Evolutionary conservation across 2,329 filamentous ascomycete species (phyloP).

Genomic region (Aspergillus tanneri): DNA sequence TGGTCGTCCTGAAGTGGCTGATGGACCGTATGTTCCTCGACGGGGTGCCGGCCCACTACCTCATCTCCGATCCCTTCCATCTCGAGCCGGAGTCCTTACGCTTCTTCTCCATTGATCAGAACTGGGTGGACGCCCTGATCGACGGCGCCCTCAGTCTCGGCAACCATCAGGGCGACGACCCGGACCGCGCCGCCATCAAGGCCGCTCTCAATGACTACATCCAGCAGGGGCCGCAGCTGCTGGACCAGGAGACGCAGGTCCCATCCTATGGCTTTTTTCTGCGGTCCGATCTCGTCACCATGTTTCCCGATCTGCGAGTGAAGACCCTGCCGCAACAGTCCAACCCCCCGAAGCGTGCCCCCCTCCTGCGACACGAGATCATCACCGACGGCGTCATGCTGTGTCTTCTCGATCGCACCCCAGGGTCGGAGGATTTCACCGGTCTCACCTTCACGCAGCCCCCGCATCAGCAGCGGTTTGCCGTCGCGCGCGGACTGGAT

Average conservation of each 20-base stretch:
- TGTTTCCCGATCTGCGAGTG: conserved; percentile 42
- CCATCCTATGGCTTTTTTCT: conserved; percentile 44
- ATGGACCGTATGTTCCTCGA: conserved; percentile 40
- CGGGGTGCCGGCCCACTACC: conserved; percentile 43
- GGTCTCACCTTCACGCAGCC: not conserved
- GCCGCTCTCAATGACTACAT: conserved; percentile 36
- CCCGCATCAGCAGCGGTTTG: not conserved
- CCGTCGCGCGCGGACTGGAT: not conserved
- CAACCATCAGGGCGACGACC: conserved; percentile 38
- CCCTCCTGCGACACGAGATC: conserved; percentile 29
- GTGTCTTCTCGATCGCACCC: conserved; percentile 16
- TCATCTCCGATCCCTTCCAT: conserved; percentile 41
- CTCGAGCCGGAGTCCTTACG: conserved; percentile 42
- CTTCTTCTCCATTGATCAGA: conserved; percentile 48
- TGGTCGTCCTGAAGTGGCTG: conserved; percentile 37
- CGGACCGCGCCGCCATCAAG: conserved; percentile 34
- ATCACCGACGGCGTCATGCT: conserved; percentile 35
- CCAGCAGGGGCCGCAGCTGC: conserved; percentile 7
- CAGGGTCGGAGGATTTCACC: not conserved
- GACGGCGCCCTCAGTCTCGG: conserved; percentile 47
- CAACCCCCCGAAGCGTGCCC: not conserved
- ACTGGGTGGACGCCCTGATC: conserved; percentile 46
- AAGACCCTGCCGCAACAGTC: not conserved
- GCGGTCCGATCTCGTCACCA: conserved; percentile 38
- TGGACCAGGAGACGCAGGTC: conserved; percentile 28